Evolutionary conservation across 176 grass and related monocot species (phyloP), one percentile per base, ranked within the genome.

Genomic region (Secale cereale): DNA sequence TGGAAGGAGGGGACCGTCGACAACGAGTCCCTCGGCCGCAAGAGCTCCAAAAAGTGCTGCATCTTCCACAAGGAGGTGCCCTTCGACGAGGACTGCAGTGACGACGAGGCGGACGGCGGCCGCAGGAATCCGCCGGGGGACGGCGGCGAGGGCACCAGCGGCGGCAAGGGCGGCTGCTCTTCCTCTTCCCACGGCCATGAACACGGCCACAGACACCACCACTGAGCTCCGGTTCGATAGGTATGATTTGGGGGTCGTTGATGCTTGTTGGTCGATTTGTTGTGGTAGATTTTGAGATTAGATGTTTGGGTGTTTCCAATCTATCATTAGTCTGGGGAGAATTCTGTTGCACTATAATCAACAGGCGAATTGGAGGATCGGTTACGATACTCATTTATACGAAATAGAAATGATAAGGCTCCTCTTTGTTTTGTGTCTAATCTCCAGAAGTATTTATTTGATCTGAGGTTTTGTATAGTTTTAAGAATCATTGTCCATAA

Each of bases 1-100:
- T 98, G 95, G 95, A 93, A 98, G 85, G 91, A 98, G 74, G 95
- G 95, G 27, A 98, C 95, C 28, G 91, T 98, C 25, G 95, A 98
- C 87, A 98, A 98, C 86, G 95, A 98, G 83, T 87, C 89, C 83
- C 91, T 98, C 77, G 94, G 92, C 77, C 89, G 90, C 76, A 98
- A 93, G 91, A 93, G 93, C 69, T 95, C 95, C 72, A 95, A 98
- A 81, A 98, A 95, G 80, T 98, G 95, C 85, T 98, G 93, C 89
- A 93, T 98, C 83, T 98, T 98, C 88, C 95, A 95, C 80, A 95
- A 98, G 89, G 81, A 98, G 74, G 89, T 90, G 41, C 87, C 95
- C 59, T 98, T 98, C 78, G 95, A 98, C 54, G 95, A 93, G 76
- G 95, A 98, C 79, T 91, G 88, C 77, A 98, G 95, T 85, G 95